Percentiles rank a stretch among this genome's conserved stretches.
These are phyloP conservation scores for Leccinum olivaceoglutinosum DNA, from an alignment of 1,284 basidiomycete species.

Conservation along the genomic window DNA sequence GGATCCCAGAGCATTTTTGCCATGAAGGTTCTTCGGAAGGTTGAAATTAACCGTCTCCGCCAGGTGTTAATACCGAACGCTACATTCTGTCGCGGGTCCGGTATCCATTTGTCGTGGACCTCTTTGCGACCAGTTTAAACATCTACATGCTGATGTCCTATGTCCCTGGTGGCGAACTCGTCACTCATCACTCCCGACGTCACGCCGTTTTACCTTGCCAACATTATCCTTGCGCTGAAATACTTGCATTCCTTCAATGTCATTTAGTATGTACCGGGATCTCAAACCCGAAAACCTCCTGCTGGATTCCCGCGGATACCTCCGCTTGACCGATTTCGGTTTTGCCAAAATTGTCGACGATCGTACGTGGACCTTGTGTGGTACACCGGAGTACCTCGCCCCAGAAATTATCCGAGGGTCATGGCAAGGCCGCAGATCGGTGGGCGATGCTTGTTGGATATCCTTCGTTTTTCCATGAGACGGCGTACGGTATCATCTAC, in stretches of 20 bases:
- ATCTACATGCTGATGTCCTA: slow-evolving; percentile 99
- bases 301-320: slow-evolving; percentile 90
- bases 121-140: slow-evolving; percentile 91
- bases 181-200: slow-evolving; percentile 94
- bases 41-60: slow-evolving; percentile 90
- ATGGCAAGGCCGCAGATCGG: slow-evolving; percentile 99
- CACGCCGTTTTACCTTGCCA: slow-evolving; percentile 97
- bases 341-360: slow-evolving; percentile 99
- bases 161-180: slow-evolving; percentile 95
- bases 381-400: slow-evolving; percentile 94
- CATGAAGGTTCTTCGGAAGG: slow-evolving; percentile 89
- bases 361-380: slow-evolving; percentile 98
- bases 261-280: slow-evolving; percentile 80
- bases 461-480: slow-evolving; percentile 91
- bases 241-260: slow-evolving; percentile 98
- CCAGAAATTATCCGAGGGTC: slow-evolving; percentile 95
- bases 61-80: slow-evolving; percentile 98
- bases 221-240: slow-evolving; percentile 92
- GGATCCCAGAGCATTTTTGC: slow-evolving; percentile 72
- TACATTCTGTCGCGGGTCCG: slow-evolving; percentile 87
- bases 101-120: slow-evolving; percentile 80
- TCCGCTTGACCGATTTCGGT: slow-evolving; percentile 97
- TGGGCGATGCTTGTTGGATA: slow-evolving; percentile 98
- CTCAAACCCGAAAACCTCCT: slow-evolving; percentile 98
- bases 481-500: slow-evolving; percentile 85